phyloP scores from a whole-genome alignment of 306 rosid species.

The Fragaria nilgerrensis region DNA sequence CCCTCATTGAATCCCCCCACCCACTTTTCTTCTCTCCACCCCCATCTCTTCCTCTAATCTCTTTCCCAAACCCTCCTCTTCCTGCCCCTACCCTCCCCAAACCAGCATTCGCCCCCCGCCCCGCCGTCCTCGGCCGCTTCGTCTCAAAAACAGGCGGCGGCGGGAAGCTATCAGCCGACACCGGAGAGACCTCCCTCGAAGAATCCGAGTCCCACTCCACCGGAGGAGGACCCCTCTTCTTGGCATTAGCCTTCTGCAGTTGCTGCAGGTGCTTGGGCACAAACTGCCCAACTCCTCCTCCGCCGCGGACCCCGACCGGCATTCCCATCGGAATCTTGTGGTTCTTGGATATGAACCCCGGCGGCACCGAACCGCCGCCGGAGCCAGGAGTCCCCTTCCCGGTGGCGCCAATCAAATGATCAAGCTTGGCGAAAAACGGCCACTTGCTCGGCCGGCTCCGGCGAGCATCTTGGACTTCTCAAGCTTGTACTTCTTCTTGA shows the following conservation, averaged over 20 bases:
- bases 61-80: constrained; percentile 16
- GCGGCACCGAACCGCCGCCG: constrained; percentile 12
- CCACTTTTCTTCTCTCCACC: constrained; percentile 40
- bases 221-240: constrained; percentile 26
- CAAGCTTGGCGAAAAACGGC: constrained; percentile 70
- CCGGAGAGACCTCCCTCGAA: constrained; percentile 54
- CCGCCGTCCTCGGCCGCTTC: constrained; percentile 40
- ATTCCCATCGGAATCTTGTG: constrained; percentile 68
- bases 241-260: constrained; percentile 36
- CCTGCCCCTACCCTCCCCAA: constrained; percentile 9
- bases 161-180: constrained; percentile 66
- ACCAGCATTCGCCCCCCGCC: constrained; percentile 34
- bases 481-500: constrained; percentile 88
- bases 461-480: constrained; percentile 78
- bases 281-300: constrained; percentile 30
- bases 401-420: constrained; percentile 63
- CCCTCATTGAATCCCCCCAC: constrained; percentile 75
- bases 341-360: constrained; percentile 7
- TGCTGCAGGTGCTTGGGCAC: constrained; percentile 37
- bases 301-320: constrained; percentile 55
- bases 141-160: constrained; percentile 41
- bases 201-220: constrained; percentile 37
- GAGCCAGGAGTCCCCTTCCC: constrained; percentile 37
- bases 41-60: constrained; percentile 11
- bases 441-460: constrained; percentile 65